Evolutionary conservation across 805 yeast genomes (phyloP).

Genomic region (Metschnikowia continentalis): DNA sequence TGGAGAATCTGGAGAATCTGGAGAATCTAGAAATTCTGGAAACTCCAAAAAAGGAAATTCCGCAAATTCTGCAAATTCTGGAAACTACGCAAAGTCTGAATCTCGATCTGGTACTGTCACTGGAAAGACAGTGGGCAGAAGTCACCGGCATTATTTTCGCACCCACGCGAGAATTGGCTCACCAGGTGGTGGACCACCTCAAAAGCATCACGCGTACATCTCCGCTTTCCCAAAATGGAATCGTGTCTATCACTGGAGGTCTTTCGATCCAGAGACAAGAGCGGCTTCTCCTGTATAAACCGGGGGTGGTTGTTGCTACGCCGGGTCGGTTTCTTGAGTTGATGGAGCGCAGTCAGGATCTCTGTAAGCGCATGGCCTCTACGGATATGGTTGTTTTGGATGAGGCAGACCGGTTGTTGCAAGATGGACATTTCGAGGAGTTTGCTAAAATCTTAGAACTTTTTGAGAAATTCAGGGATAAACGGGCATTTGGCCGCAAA

Average conservation of each 20-base stretch:
- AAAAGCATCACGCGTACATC: conserved; percentile 49
- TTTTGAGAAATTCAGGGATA: conserved; percentile 48
- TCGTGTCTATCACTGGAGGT: conserved; percentile 89
- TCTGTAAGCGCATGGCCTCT: conserved; percentile 38
- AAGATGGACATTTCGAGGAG: conserved; percentile 95
- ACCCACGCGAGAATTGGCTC: conserved; percentile 95
- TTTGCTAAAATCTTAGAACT: conserved; percentile 74
- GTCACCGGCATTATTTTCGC: conserved; percentile 72
- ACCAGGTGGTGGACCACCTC: conserved; percentile 84
- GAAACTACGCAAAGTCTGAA: no score
- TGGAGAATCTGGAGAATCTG: no score
- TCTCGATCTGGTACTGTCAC: no score
- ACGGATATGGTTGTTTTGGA: conserved; percentile 66
- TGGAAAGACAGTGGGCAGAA: background rate
- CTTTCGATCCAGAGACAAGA: conserved; percentile 91
- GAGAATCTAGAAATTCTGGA: no score
- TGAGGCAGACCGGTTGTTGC: conserved; percentile 93
- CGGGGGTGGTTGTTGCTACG: conserved; percentile 85
- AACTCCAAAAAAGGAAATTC: no score
- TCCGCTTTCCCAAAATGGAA: conserved; percentile 51
- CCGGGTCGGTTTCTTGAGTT: conserved; percentile 90
- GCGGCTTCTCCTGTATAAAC: conserved; percentile 66
- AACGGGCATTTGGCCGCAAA: conserved; percentile 34
- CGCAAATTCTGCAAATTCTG: no score
- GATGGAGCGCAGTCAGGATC: conserved; percentile 55